A percentile compares a stretch with the other conserved stretches of the same genome.
These are phyloP conservation scores for Trichoderma hamatum DNA, from an alignment of 2,329 filamentous ascomycete genomes.

Conservation along the genomic window DNA sequence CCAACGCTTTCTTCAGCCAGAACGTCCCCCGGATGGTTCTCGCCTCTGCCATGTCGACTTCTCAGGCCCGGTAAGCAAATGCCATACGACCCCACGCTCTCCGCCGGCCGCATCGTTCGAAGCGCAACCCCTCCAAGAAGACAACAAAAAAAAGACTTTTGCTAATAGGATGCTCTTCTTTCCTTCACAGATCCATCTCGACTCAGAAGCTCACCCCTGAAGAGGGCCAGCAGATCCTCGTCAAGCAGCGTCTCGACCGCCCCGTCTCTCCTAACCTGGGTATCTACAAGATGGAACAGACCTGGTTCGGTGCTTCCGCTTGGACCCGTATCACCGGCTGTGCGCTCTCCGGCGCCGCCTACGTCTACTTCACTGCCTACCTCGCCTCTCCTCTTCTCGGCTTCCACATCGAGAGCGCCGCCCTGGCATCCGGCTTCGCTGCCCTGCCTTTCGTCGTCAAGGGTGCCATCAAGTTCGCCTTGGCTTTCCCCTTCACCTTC, in stretches of 20 bases:
- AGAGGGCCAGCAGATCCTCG: conserved; percentile 68
- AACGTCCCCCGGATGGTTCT: conserved; percentile 52
- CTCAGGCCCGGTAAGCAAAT: conserved; percentile 51
- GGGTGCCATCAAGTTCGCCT: conserved; percentile 57
- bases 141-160: not conserved
- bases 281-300: conserved; percentile 87
- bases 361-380: conserved; percentile 80
- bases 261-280: conserved; percentile 82
- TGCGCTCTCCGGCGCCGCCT: conserved; percentile 71
- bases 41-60: conserved; percentile 46
- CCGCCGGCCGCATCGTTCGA: not conserved
- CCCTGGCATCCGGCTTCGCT: conserved; percentile 63
- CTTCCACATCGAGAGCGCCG: conserved; percentile 61
- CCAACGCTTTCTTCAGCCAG: conserved; percentile 51
- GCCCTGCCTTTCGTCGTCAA: conserved; percentile 62
- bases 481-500: conserved; percentile 64
- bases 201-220: conserved; percentile 59
- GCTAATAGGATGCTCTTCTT: not conserved
- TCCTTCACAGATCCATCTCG: conserved; percentile 50
- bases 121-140: not conserved
- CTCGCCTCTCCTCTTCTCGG: conserved; percentile 75
- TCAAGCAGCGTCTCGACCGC: conserved; percentile 76
- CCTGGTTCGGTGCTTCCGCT: conserved; percentile 73
- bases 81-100: not conserved
- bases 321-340: conserved; percentile 85